phyloP scores from a whole-genome alignment of 2,329 filamentous ascomycete species.

The Pseudopithomyces maydicus region DNA sequence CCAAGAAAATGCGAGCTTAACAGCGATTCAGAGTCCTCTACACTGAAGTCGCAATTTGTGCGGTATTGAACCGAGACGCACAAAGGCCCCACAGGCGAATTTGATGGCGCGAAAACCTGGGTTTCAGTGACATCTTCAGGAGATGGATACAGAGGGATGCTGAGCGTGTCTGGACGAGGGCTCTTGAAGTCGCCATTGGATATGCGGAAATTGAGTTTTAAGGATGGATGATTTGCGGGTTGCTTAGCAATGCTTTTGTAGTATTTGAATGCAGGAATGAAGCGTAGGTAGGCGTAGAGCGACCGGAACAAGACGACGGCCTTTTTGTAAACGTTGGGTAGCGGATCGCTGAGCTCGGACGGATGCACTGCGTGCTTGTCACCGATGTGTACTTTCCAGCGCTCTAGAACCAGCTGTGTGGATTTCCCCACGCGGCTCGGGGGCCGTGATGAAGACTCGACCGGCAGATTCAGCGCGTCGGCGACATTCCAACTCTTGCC shows the following conservation, averaged over 20 bases:
- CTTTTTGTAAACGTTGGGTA: conserved; percentile 96
- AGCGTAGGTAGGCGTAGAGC: conserved; percentile 78
- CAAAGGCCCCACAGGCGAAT: conserved; percentile 84
- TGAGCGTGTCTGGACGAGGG: conserved; percentile 69
- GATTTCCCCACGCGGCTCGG: conserved; percentile 49
- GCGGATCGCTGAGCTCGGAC: conserved; percentile 60
- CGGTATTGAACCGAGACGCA: conserved; percentile 83
- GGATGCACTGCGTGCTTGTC: conserved; percentile 60
- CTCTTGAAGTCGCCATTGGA: conserved; percentile 62
- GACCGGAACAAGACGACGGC: conserved; percentile 93
- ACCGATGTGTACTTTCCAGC: conserved; percentile 87
- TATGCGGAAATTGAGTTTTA: conserved; percentile 83
- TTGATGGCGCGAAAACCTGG: conserved; percentile 81
- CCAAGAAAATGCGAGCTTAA: conserved; percentile 94
- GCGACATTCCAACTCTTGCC: conserved; percentile 93
- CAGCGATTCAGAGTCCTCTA: conserved; percentile 89
- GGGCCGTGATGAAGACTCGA: conserved; percentile 55
- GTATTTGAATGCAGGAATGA: conserved; percentile 87
- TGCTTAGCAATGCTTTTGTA: conserved; percentile 75
- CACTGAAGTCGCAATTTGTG: conserved; percentile 84
- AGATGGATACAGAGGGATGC: conserved; percentile 68
- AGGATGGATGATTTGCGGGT: conserved; percentile 62
- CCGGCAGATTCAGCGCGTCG: conserved; percentile 74
- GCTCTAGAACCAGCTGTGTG: conserved; percentile 82
- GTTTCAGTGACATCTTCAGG: conserved; percentile 65